Base-by-base conservation (phyloP, 2,329 filamentous ascomycete genomes). In the Cadophora malorum region DNA sequence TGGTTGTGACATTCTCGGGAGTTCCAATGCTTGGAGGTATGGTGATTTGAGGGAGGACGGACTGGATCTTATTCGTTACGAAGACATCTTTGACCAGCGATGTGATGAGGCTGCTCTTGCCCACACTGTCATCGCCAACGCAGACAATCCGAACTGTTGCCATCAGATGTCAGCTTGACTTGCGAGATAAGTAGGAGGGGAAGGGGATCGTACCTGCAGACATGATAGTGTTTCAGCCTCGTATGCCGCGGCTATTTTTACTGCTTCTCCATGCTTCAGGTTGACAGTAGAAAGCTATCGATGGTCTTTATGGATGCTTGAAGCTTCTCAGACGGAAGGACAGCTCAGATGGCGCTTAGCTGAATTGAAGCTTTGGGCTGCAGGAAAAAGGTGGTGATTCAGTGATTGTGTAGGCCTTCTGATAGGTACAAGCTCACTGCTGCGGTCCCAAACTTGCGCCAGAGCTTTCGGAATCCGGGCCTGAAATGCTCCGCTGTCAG, bases 41-140 rank as follows among this genome's bases (percentile, higher is more conserved):
- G 31, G 94, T 97, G 73, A 99, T 96, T 78, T 95, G 93, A 25
- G 96, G 96, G 10, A 99, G 89, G 69, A 98, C 91, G 16, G 94
- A 88, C 79, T 97, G 95, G 77, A 99, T 97, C 83, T 96, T 97
- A 81, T 92, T 93, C 72, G 91, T 93, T 75, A 98, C 92, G 80
- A 98, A 99, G 79, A 95, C 92, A 79, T 97, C 95, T 79, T 98
- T 98, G 79, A 99, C 95, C 49, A 99, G 89, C 67, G 94, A 96
- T 66, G 94, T 96, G 78, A 97, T 96, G 79, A 97, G 86, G 79
- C 92, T 96, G 69, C 92, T 96, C 82, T 97, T 97, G 75, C 94
- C 94, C n/a, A 92, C 94, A 75, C 92, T 92, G 81, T 98, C 95
- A 80, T 99, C 96, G 77, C 96, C 96, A 47, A 82, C 94, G 97